Evolutionary conservation across 805 yeast genomes (phyloP), one percentile per base, ranked within the genome.

Genomic region (Metschnikowia lochheadii): DNA sequence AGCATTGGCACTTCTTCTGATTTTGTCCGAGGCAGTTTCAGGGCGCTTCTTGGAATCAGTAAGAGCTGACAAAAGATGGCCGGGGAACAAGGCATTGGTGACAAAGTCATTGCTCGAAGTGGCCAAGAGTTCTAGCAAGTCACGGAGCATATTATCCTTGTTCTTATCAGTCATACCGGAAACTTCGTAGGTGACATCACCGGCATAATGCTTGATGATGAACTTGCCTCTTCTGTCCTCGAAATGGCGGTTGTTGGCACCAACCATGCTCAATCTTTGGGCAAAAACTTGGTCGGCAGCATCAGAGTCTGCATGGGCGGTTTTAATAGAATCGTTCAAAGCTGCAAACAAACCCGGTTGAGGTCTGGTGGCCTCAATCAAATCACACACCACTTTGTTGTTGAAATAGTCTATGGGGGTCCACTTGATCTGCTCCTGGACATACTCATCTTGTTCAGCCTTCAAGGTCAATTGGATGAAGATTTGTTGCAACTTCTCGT

Each of bases 251-350:
- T 90, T 91, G 20, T 79, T 69, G 6, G 90, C 75, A 7, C 77
- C 77, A 51, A 94, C 87, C 82, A 88, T 78, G 58, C 89, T 87
- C 62, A 94, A 77, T 69, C 97, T 81, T 75, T 89, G 96, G 15
- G 94, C 87, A 69, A 94, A 94, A 0, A 95, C 88, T 70, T 90
- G 96, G 68, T 94, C 99, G 2, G 98, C 98, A 17, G 98, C 99
- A 47, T 75, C 78, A 0, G 97, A 86, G 64, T 94, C 98, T 3
- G 99, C 99, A 66, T 94, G 99, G 0, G 99, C 99, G 26, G 98
- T 94, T 35, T 97, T 97, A 62, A 90, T 85, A 0, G 98, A 92
- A 74, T 94, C 99, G 69, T 92, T 94, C 70, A 94, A 78, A 2
- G 96, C 96, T 2, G 98, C 95, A 73, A 94, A 91, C 40, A 94